A percentile compares a stretch with the other conserved stretches of the same genome.
Evolutionary conservation across 768 basidiomycete species (phyloP).

Genomic region (Hericium coralloides): DNA sequence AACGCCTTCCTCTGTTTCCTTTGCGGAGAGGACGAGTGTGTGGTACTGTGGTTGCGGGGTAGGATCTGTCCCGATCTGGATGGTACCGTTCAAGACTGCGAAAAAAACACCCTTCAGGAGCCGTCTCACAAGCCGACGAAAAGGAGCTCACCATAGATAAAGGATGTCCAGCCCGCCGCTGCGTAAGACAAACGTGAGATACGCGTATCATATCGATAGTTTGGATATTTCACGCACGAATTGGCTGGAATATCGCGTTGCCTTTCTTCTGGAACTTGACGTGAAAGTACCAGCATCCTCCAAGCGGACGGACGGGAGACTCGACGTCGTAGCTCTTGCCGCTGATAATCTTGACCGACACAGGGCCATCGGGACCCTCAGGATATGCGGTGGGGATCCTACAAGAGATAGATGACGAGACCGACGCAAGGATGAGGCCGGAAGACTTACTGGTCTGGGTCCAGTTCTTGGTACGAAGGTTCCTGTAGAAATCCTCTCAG

Average conservation of each 20-base stretch:
- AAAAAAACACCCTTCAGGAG: constrained; percentile 1
- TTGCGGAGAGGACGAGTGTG: constrained; percentile 74
- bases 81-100: constrained; percentile 55
- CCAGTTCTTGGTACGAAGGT: constrained; percentile 79
- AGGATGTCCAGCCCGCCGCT: constrained; percentile 87
- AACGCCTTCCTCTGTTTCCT: constrained; percentile 56
- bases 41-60: constrained; percentile 51
- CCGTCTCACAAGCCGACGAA: neutral
- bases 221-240: constrained; percentile 41
- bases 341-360: constrained; percentile 74
- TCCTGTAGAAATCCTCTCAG: constrained; percentile 29
- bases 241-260: constrained; percentile 63
- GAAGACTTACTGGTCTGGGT: constrained; percentile 40
- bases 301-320: constrained; percentile 84
- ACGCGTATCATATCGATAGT: neutral
- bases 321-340: constrained; percentile 81
- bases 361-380: constrained; percentile 51
- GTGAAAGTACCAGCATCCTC: constrained; percentile 93
- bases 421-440: neutral
- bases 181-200: neutral
- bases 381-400: constrained; percentile 73
- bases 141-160: constrained; percentile 55
- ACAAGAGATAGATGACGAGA: neutral
- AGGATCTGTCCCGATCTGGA: constrained; percentile 48
- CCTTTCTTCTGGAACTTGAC: constrained; percentile 55